A percentile compares a stretch with the other conserved stretches of the same genome.
Conservation (phyloP, 257 asterid species). For the Nicotiana paniculata region DNA sequence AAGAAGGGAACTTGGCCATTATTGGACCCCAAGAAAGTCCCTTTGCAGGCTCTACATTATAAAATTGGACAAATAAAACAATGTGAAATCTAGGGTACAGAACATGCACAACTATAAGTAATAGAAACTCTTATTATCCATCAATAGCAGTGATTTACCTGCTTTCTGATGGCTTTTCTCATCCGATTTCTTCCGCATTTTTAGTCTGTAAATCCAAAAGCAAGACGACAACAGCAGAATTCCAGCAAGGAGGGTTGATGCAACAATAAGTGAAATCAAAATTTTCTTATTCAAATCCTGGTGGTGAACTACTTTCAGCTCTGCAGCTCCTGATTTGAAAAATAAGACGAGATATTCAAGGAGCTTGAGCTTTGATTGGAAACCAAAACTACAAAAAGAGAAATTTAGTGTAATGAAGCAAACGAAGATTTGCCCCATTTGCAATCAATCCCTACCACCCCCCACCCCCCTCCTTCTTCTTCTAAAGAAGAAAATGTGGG, state of each 20-base stretch:
- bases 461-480: no score
- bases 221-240: constrained; percentile 44
- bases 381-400: constrained; percentile 4
- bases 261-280: constrained; percentile 64
- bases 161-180: constrained; percentile 30
- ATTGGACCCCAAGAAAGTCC: constrained; percentile 53
- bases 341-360: background rate
- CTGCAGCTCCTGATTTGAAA: constrained; percentile 40
- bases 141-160: constrained; percentile 25
- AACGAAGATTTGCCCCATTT: background rate
- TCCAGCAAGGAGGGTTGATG: constrained; percentile 67
- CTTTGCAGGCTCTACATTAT: constrained; percentile 30
- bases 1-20: constrained; percentile 47
- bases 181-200: constrained; percentile 37
- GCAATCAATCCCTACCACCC: background rate
- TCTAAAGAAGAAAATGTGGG: background rate
- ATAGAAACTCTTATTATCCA: background rate
- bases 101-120: background rate
- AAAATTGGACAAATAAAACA: background rate
- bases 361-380: background rate
- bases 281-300: constrained; percentile 75
- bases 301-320: constrained; percentile 53
- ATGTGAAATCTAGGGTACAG: background rate
- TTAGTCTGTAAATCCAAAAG: constrained; percentile 57
- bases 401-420: background rate